Conservation (phyloP, 2,329 filamentous ascomycete species). For the Boeremia exigua region DNA sequence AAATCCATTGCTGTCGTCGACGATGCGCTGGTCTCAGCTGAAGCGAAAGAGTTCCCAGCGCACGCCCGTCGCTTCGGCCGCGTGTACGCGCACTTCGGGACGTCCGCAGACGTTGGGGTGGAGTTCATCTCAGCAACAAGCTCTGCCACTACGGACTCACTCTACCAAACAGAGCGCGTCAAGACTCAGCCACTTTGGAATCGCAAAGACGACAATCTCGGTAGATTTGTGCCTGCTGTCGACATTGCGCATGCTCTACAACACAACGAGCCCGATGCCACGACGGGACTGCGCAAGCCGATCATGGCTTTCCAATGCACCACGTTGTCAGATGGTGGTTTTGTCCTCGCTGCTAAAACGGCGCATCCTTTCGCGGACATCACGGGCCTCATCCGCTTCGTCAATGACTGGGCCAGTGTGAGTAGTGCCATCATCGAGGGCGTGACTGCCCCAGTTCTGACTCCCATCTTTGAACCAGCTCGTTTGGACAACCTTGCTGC, state of each 20-base stretch:
- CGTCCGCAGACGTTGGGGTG: neutral
- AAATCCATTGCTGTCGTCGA: conserved; percentile 4
- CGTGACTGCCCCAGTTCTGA: neutral
- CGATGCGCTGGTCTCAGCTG: neutral
- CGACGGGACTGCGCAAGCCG: conserved; percentile 5
- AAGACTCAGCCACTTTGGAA: neutral
- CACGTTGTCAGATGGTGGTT: conserved; percentile 6
- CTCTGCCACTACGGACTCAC: neutral
- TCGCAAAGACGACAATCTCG: neutral
- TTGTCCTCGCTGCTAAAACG: conserved; percentile 6
- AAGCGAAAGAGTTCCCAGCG: conserved; percentile 1
- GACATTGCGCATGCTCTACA: neutral
- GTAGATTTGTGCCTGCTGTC: neutral
- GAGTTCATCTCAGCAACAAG: conserved; percentile 10
- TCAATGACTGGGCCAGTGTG: conserved; percentile 11
- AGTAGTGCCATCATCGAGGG: conserved; percentile 1
- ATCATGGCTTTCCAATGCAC: conserved; percentile 18
- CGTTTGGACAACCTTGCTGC: neutral
- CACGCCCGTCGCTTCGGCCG: conserved; percentile 12
- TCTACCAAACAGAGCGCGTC: neutral
- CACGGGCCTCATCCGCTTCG: conserved; percentile 6
- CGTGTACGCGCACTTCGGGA: conserved; percentile 11
- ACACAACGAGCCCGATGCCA: conserved; percentile 4
- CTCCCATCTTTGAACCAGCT: neutral
- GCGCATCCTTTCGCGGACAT: conserved; percentile 19